phyloP scores from a whole-genome alignment of 345 rosid genomes.

The Linum tenue region DNA sequence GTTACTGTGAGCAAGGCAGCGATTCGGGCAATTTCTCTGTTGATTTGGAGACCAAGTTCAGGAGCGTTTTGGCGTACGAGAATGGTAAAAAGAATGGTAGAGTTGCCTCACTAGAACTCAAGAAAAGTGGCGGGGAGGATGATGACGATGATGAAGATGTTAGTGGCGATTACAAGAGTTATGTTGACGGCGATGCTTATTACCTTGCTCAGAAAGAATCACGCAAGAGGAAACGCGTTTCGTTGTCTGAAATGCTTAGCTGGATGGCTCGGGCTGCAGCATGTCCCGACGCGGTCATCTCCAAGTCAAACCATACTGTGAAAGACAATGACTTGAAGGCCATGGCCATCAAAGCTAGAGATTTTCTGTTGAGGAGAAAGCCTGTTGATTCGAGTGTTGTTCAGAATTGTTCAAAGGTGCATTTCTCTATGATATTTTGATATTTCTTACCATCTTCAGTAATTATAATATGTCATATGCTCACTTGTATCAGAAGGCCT shows the following conservation, averaged over 20 bases:
- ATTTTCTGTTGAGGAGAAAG: slow-evolving; percentile 33
- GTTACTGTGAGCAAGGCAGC: slow-evolving; percentile 13
- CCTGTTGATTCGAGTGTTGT: slow-evolving; percentile 6
- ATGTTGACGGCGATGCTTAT: slow-evolving; percentile 7
- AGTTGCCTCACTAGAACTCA: slow-evolving; percentile 13
- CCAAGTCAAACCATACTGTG: slow-evolving; percentile 30
- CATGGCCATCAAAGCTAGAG: slow-evolving; percentile 41
- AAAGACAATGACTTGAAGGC: slow-evolving; percentile 30
- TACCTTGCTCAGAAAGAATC: slow-evolving; percentile 16
- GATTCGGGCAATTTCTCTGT: slow-evolving; percentile 23
- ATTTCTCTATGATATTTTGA: neutral
- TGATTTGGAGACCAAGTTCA: slow-evolving; percentile 41
- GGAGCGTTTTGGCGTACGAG: slow-evolving; percentile 28
- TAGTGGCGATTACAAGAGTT: slow-evolving; percentile 6
- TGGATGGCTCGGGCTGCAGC: slow-evolving; percentile 55
- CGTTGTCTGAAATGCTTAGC: slow-evolving; percentile 39
- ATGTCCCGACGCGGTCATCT: slow-evolving; percentile 34
- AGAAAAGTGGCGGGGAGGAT: slow-evolving; percentile 22
- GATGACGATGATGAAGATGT: slow-evolving; percentile 15
- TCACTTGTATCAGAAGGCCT: too few relatives aligned
- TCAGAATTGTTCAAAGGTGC: slow-evolving; percentile 13
- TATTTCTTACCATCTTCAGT: neutral
- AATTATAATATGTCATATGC: neutral
- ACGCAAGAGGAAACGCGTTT: slow-evolving; percentile 38
- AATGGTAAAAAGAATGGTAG: slow-evolving; percentile 15